Evolutionary conservation across 331 rosid genomes (phyloP).

Genomic region (Quercus tomentella): DNA sequence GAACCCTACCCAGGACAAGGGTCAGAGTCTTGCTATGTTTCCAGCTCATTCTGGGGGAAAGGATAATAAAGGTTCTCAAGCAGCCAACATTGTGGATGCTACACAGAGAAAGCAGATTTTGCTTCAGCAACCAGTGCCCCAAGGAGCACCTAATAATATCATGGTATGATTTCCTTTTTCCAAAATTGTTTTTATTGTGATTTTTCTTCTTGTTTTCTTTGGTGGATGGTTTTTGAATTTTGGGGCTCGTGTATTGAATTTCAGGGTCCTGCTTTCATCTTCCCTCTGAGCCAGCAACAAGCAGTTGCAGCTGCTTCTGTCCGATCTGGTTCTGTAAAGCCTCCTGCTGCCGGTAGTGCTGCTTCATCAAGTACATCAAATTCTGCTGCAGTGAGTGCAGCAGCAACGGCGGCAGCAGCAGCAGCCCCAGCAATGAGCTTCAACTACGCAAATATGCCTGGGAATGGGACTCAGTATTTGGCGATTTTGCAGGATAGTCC

Average conservation of each 20-base stretch:
- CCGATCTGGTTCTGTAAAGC: constrained; percentile 71
- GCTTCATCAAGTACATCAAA: constrained; percentile 36
- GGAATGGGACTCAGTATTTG: constrained; percentile 74
- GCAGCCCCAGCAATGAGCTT: constrained; percentile 74
- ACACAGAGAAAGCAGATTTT: constrained; percentile 71
- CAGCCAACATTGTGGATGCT: constrained; percentile 45
- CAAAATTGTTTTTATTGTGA: not conserved
- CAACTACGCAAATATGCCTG: constrained; percentile 75
- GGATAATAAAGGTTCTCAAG: constrained; percentile 69
- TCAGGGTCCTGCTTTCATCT: constrained; percentile 86
- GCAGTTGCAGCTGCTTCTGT: constrained; percentile 74
- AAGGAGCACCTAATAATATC: constrained; percentile 75
- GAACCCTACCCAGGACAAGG: constrained; percentile 69
- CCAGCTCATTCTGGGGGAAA: constrained; percentile 59
- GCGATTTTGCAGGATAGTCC: constrained; percentile 82
- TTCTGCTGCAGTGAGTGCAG: constrained; percentile 33
- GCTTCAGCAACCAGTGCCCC: constrained; percentile 78
- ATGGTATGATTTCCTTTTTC: constrained; percentile 46
- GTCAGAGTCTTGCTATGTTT: constrained; percentile 55
- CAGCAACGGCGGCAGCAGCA: constrained; percentile 42
- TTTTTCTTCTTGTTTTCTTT: not conserved
- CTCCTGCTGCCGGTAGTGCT: constrained; percentile 50
- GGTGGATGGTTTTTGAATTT: not conserved
- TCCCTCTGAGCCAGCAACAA: constrained; percentile 91
- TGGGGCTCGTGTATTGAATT: constrained; percentile 7